Conservation (phyloP, 768 basidiomycete genomes). For the Gloeopeniophorella convolvens region DNA sequence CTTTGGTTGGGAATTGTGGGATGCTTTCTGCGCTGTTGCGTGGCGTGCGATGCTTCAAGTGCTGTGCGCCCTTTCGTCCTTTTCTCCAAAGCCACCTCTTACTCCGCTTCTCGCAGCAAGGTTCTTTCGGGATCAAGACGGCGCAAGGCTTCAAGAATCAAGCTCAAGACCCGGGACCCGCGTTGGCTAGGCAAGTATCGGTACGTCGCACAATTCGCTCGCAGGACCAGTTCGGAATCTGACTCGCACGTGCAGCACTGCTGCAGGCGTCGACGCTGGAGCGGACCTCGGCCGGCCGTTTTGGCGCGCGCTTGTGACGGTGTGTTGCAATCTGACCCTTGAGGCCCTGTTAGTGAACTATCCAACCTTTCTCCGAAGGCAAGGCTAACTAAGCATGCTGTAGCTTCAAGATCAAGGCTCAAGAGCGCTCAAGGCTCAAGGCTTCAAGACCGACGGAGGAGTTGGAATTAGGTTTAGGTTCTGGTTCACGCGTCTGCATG, state of each 20-base stretch:
- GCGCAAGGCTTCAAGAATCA: slow-evolving; percentile 3
- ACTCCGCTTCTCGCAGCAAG: neutral
- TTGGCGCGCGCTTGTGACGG: slow-evolving; percentile 1
- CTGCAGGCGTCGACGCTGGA: neutral
- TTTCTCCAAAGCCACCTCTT: neutral
- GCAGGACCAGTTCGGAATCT: neutral
- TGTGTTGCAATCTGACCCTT: neutral
- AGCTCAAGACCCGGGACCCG: neutral
- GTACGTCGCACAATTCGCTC: too few relatives aligned
- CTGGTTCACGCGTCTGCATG: too few relatives aligned
- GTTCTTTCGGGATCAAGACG: neutral
- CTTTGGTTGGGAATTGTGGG: slow-evolving; percentile 15
- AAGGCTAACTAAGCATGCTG: neutral
- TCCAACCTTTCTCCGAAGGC: neutral
- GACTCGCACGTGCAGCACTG: neutral
- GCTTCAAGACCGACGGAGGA: too few relatives aligned
- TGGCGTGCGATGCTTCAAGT: neutral
- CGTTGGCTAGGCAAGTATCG: slow-evolving; percentile 4
- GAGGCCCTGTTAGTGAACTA: neutral
- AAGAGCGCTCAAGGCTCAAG: too few relatives aligned
- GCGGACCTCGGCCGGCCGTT: slow-evolving; percentile 8
- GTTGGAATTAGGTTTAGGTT: too few relatives aligned
- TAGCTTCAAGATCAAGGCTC: too few relatives aligned
- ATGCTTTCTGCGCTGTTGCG: slow-evolving; percentile 4
- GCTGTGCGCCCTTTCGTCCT: neutral